A percentile compares a stretch with the other conserved stretches of the same genome.
Evolutionary conservation across 208 protist species (phyloP).

Genomic region (Angomonas ambiguus): DNA sequence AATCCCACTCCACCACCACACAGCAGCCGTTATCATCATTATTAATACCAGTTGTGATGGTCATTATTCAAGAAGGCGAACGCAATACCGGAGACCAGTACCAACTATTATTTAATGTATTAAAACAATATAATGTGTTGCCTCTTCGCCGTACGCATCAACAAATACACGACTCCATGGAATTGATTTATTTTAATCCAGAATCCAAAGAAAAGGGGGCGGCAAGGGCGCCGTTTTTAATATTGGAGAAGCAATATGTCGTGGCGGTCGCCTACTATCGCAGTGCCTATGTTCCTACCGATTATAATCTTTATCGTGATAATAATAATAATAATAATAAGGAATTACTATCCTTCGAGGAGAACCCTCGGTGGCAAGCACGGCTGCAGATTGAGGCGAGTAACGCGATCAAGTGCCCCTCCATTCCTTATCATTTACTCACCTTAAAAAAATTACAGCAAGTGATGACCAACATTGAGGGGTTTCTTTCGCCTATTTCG

Average conservation of each 20-base stretch:
- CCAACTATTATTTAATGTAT: constrained; percentile 71
- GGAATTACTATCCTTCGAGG: no score
- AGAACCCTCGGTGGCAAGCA: constrained; percentile 53
- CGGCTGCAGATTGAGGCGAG: constrained; percentile 72
- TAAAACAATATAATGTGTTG: constrained; percentile 63
- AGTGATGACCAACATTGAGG: constrained; percentile 48
- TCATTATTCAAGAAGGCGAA: constrained; percentile 92
- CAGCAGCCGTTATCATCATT: constrained; percentile 10
- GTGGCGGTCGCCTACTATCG: constrained; percentile 91
- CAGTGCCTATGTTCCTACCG: constrained; percentile 88
- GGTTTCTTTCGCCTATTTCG: constrained; percentile 56
- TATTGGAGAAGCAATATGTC: constrained; percentile 55
- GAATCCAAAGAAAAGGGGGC: constrained; percentile 11
- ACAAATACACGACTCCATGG: constrained; percentile 55
- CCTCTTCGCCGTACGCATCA: constrained; percentile 82
- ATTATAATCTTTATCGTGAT: constrained; percentile 70
- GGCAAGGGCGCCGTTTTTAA: constrained; percentile 40
- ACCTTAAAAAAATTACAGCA: constrained; percentile 96
- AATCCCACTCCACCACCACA: constrained; percentile 1
- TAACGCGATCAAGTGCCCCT: constrained; percentile 94
- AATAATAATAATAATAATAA: no score
- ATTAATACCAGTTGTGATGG: constrained; percentile 69
- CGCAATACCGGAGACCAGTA: constrained; percentile 93
- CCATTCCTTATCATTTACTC: constrained; percentile 91
- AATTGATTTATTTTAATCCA: no score